phyloP scores from a whole-genome alignment of 495 filamentous ascomycete species.

The Halenospora varia region DNA sequence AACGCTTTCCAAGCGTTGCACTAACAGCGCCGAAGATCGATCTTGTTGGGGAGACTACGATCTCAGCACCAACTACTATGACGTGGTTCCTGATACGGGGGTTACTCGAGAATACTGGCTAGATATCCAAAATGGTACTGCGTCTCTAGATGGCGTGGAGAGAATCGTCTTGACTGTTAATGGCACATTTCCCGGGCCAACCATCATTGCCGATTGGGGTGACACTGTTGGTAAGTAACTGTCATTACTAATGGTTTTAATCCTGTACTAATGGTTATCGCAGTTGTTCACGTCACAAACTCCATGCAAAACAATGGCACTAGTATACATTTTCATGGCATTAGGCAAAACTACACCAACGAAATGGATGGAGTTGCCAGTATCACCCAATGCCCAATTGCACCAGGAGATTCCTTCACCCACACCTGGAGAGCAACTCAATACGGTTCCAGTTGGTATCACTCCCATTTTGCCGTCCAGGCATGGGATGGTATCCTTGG shows the following conservation, averaged over 20 bases:
- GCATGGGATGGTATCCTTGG: conserved; percentile 53
- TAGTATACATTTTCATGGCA: conserved; percentile 60
- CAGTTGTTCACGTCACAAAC: conserved; percentile 12
- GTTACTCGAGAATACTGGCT: conserved; percentile 33
- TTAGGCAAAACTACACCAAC: conserved; percentile 55
- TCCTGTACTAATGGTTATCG: background rate
- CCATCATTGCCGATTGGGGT: conserved; percentile 33
- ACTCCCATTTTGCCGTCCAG: conserved; percentile 38
- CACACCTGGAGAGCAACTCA: conserved; percentile 43
- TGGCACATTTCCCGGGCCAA: conserved; percentile 19
- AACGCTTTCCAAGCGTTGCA: conserved; percentile 13
- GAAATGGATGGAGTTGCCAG: conserved; percentile 58
- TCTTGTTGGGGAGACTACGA: conserved; percentile 39
- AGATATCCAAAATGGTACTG: conserved; percentile 37
- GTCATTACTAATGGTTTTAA: background rate
- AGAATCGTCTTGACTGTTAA: conserved; percentile 28
- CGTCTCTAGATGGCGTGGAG: conserved; percentile 43
- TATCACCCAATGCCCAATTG: conserved; percentile 38
- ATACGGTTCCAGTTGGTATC: conserved; percentile 42
- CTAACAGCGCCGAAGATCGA: conserved; percentile 9
- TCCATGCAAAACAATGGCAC: conserved; percentile 17
- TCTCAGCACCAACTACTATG: conserved; percentile 53
- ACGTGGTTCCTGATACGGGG: conserved; percentile 41
- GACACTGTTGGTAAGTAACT: conserved; percentile 32
- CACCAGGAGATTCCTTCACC: conserved; percentile 21